A percentile compares a stretch with the other conserved stretches of the same genome.
Evolutionary conservation across 2,329 filamentous ascomycete genomes (phyloP).

Genomic region (Colletotrichum navitas): DNA sequence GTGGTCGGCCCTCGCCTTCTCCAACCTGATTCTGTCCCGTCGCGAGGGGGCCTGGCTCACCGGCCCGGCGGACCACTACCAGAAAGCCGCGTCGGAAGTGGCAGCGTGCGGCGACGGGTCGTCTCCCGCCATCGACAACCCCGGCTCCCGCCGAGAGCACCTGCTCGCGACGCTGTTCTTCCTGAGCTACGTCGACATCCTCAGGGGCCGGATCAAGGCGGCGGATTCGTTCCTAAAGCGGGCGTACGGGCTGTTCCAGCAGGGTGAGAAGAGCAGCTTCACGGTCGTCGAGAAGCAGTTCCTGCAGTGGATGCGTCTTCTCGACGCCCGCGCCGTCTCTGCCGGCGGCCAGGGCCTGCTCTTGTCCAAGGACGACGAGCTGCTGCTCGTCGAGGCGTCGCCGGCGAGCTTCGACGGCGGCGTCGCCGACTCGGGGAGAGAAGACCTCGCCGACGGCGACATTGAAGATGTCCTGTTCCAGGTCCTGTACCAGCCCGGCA

Average conservation of each 20-base stretch:
- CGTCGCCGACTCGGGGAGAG: conserved; percentile 43
- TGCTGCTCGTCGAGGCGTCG: conserved; percentile 59
- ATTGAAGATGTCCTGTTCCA: conserved; percentile 67
- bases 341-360: conserved; percentile 69
- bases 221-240: conserved; percentile 64
- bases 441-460: conserved; percentile 49
- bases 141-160: conserved; percentile 54
- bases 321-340: conserved; percentile 67
- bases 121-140: conserved; percentile 36
- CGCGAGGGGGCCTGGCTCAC: conserved; percentile 49
- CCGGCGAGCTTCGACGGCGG: conserved; percentile 54
- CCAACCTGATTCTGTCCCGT: conserved; percentile 58
- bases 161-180: conserved; percentile 66
- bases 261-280: conserved; percentile 54
- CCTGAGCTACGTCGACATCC: conserved; percentile 65
- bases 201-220: conserved; percentile 57
- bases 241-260: conserved; percentile 61
- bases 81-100: conserved; percentile 53
- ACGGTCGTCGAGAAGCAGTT: conserved; percentile 59
- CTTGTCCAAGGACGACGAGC: conserved; percentile 61
- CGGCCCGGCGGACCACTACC: conserved; percentile 54
- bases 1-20: conserved; percentile 64
- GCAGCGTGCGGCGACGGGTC: conserved; percentile 33
- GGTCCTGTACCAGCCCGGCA: conserved; percentile 66
- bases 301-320: conserved; percentile 66